Percentiles rank a stretch among this genome's conserved stretches.
Evolutionary conservation across 495 filamentous ascomycete species (phyloP).

Genomic region (Xylaria castorea): DNA sequence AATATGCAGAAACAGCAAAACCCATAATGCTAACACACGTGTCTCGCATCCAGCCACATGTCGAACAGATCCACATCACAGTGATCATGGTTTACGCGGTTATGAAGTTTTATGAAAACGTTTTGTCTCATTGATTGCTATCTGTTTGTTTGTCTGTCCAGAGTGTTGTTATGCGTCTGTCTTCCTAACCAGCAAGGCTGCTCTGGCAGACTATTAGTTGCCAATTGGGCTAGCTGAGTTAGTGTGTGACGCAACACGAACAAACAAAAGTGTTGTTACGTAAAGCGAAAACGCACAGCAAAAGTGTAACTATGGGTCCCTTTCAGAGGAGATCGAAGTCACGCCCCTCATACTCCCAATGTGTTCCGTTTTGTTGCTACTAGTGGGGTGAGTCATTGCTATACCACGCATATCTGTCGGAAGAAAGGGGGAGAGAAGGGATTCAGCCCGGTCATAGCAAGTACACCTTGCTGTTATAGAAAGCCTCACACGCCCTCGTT

Average conservation of each 20-base stretch:
- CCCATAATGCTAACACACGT: neutral
- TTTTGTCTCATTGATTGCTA: constrained; percentile 21
- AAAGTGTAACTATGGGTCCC: constrained; percentile 2
- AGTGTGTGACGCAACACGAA: constrained; percentile 14
- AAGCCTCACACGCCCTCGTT: neutral
- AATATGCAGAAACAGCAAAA: neutral
- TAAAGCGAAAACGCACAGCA: constrained; percentile 23
- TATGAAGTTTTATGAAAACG: constrained; percentile 14
- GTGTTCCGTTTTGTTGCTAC: constrained; percentile 1
- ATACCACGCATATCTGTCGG: neutral
- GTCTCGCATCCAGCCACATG: neutral
- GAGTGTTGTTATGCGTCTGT: constrained; percentile 10
- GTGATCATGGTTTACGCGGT: neutral
- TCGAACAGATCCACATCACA: neutral
- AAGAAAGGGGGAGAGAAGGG: neutral
- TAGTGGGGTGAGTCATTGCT: neutral
- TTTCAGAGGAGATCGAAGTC: neutral
- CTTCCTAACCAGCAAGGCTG: neutral
- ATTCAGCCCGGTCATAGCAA: neutral
- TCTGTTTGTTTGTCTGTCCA: constrained; percentile 14
- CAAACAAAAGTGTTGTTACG: constrained; percentile 4
- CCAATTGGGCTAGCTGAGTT: neutral
- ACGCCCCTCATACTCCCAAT: neutral
- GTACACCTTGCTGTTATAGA: neutral
- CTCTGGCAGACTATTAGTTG: constrained; percentile 15